These are phyloP conservation scores for Mucor irregularis DNA, from an alignment of 371 early-diverging fungal species.

Conservation along the genomic window DNA sequence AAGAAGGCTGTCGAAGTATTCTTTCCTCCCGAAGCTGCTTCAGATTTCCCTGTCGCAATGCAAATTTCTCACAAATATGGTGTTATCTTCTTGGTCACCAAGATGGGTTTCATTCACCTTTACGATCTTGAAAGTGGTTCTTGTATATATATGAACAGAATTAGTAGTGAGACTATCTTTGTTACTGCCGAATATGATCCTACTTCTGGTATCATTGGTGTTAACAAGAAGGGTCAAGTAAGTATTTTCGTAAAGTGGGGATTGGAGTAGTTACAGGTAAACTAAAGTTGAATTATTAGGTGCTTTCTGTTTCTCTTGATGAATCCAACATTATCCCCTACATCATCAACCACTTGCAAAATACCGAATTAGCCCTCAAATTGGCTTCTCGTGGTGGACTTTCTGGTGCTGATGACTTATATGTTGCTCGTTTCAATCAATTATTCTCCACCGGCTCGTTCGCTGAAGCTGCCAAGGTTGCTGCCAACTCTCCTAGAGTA, in stretches of 20 bases:
- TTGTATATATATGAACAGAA: conserved; percentile 95
- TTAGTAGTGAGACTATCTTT: conserved; percentile 96
- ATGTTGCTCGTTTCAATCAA: conserved; percentile 85
- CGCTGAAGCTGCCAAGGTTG: conserved; percentile 92
- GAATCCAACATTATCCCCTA: conserved; percentile 89
- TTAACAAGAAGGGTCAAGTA: conserved; percentile 96
- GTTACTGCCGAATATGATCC: conserved; percentile 90
- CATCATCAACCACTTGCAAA: conserved; percentile 79
- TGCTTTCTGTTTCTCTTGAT: conserved; percentile 90
- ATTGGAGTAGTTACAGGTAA: neutral
- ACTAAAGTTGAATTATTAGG: conserved; percentile 40
- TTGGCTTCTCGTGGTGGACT: conserved; percentile 89
- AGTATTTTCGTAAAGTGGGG: neutral
- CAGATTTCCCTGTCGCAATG: conserved; percentile 97
- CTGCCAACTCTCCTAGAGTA: conserved; percentile 92
- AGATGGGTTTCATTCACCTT: conserved; percentile 96
- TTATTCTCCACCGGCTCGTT: conserved; percentile 79
- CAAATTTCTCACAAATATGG: conserved; percentile 91
- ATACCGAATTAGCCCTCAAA: conserved; percentile 88
- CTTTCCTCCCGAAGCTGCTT: conserved; percentile 93
- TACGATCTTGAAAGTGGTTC: conserved; percentile 93
- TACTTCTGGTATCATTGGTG: conserved; percentile 88
- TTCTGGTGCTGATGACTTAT: conserved; percentile 95
- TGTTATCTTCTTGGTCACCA: conserved; percentile 93
- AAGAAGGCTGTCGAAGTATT: conserved; percentile 93